Conservation (phyloP, 2,329 filamentous ascomycete species). For the Emergomyces pasteurianus region DNA sequence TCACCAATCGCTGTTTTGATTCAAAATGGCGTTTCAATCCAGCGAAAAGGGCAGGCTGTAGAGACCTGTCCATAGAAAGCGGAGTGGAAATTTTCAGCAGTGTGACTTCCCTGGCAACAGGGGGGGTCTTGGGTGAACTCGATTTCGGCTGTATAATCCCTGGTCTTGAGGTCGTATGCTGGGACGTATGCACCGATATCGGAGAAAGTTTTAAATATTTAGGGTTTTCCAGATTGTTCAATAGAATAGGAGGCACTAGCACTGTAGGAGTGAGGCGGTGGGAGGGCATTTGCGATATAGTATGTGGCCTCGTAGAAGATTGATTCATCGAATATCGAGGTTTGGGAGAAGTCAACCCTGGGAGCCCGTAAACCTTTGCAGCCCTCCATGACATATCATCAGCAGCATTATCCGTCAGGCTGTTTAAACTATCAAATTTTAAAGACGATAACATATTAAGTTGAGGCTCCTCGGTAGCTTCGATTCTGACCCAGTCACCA, state of each 20-base stretch:
- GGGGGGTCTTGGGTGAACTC: constrained; percentile 38
- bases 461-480: constrained; percentile 59
- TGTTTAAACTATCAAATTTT: constrained; percentile 43
- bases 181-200: constrained; percentile 22
- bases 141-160: constrained; percentile 43
- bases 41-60: constrained; percentile 76
- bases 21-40: constrained; percentile 85
- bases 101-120: constrained; percentile 64
- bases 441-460: constrained; percentile 47
- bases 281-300: constrained; percentile 39
- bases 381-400: constrained; percentile 66
- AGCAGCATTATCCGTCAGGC: constrained; percentile 33
- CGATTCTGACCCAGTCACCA: constrained; percentile 87
- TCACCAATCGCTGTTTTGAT: constrained; percentile 66
- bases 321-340: constrained; percentile 45
- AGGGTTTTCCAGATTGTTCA: constrained; percentile 72
- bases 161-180: constrained; percentile 44
- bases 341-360: constrained; percentile 48
- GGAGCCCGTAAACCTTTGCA: constrained; percentile 77
- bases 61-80: constrained; percentile 67
- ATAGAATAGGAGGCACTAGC: constrained; percentile 73
- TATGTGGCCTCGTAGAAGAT: constrained; percentile 39
- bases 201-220: constrained; percentile 69
- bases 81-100: constrained; percentile 83
- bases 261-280: constrained; percentile 45